phyloP scores from a whole-genome alignment of 768 basidiomycete species.

The Scleroderma citrinum region DNA sequence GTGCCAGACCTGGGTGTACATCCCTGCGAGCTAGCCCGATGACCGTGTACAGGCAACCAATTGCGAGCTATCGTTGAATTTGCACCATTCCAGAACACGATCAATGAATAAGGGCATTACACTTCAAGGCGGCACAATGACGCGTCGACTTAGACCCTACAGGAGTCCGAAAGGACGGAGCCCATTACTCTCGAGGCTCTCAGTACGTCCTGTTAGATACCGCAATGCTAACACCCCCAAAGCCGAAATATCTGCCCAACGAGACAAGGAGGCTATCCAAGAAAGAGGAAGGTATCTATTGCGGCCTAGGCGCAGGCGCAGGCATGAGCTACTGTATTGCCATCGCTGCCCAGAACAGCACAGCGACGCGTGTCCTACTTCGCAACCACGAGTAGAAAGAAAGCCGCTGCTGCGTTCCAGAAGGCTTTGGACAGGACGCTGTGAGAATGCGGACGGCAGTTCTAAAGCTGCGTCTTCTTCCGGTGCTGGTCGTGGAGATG shows the following conservation, averaged over 20 bases:
- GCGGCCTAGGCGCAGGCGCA: background rate
- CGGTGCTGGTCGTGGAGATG: background rate
- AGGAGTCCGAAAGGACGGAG: conserved; percentile 46
- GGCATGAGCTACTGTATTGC: too few species aligned
- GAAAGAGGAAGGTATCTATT: conserved; percentile 29
- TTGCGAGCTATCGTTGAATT: conserved; percentile 89
- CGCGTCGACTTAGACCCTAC: conserved; percentile 51
- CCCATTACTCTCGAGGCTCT: conserved; percentile 59
- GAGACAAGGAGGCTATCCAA: conserved; percentile 64
- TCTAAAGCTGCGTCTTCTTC: conserved; percentile 10
- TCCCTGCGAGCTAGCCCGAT: background rate
- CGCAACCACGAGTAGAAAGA: conserved; percentile 33
- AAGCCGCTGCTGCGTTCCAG: conserved; percentile 22
- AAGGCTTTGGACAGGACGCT: conserved; percentile 13
- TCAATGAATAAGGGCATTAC: conserved; percentile 32
- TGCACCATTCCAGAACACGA: conserved; percentile 86
- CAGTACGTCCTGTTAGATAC: conserved; percentile 34
- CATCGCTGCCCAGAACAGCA: conserved; percentile 27
- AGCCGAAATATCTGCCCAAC: conserved; percentile 60
- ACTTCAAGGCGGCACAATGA: background rate
- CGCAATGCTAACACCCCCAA: conserved; percentile 47
- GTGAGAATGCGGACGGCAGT: background rate
- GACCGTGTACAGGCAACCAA: conserved; percentile 63
- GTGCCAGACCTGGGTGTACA: background rate
- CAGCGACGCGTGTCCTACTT: conserved; percentile 16